A percentile compares a stretch with the other conserved stretches of the same genome.
Conservation (phyloP, 495 filamentous ascomycete genomes). For the Neurospora sp. region DNA sequence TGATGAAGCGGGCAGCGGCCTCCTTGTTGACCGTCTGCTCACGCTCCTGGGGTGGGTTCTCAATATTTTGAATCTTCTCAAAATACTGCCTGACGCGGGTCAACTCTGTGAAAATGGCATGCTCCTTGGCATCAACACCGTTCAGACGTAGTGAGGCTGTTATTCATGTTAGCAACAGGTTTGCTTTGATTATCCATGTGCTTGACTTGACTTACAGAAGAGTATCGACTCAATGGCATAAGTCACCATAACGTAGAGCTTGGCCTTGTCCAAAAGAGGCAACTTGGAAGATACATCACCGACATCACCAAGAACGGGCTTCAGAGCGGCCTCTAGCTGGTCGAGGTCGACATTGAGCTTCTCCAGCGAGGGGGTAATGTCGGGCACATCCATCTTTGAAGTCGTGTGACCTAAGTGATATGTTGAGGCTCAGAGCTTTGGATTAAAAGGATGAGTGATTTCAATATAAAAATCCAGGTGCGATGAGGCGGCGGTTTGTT, state of each 20-base stretch:
- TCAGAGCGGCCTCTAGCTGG: constrained; percentile 61
- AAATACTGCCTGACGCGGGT: constrained; percentile 82
- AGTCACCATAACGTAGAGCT: constrained; percentile 71
- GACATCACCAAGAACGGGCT: constrained; percentile 54
- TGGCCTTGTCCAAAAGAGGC: constrained; percentile 86
- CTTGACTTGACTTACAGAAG: constrained; percentile 53
- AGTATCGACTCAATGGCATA: constrained; percentile 89
- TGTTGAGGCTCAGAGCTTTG: no score
- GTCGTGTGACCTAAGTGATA: background rate
- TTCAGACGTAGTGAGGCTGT: constrained; percentile 71
- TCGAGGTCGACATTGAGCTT: constrained; percentile 67
- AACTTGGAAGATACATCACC: constrained; percentile 63
- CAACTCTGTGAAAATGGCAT: constrained; percentile 77
- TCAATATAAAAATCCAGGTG: background rate
- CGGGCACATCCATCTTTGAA: constrained; percentile 29
- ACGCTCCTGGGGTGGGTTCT: constrained; percentile 42
- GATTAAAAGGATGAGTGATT: no score
- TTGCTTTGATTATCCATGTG: background rate
- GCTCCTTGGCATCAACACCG: constrained; percentile 68
- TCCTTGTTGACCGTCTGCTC: constrained; percentile 63
- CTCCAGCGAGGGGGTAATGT: constrained; percentile 48
- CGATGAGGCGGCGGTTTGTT: background rate
- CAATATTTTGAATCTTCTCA: constrained; percentile 69
- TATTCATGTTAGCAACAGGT: constrained; percentile 18
- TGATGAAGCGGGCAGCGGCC: constrained; percentile 73